These are phyloP conservation scores for Coprinopsis strossmayeri DNA, from an alignment of 768 basidiomycete species.

Conservation along the genomic window DNA sequence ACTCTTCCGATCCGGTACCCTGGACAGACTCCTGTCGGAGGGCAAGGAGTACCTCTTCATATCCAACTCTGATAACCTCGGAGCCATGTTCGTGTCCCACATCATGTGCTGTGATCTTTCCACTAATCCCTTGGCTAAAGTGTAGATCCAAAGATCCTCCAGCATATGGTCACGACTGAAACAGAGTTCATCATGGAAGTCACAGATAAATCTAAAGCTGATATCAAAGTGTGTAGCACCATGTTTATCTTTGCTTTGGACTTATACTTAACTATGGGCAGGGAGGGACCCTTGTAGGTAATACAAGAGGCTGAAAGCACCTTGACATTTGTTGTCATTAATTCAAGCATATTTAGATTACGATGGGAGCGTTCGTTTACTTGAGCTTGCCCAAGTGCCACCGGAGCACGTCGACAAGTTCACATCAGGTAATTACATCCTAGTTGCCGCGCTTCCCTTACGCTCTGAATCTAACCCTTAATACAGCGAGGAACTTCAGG, in stretches of 20 bases:
- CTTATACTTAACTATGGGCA: constrained; percentile 51
- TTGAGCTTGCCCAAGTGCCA: constrained; percentile 95
- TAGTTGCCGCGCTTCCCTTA: no score
- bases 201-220: constrained; percentile 95
- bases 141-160: constrained; percentile 78
- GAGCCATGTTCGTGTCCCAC: constrained; percentile 59
- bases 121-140: constrained; percentile 26
- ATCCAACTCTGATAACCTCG: constrained; percentile 93
- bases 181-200: constrained; percentile 94
- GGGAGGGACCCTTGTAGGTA: constrained; percentile 80
- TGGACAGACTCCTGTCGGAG: constrained; percentile 79
- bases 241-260: neutral
- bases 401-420: constrained; percentile 92
- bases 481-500: constrained; percentile 89
- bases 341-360: constrained; percentile 40
- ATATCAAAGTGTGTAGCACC: constrained; percentile 49
- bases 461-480: no score
- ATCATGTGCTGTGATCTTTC: constrained; percentile 1
- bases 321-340: neutral
- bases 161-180: constrained; percentile 76
- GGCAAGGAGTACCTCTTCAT: constrained; percentile 97
- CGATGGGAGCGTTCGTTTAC: constrained; percentile 78
- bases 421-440: no score
- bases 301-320: no score
- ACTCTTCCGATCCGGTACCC: constrained; percentile 77